Evolutionary conservation across 2,329 filamentous ascomycete genomes (phyloP).

Genomic region (Fusarium chlamydosporum): DNA sequence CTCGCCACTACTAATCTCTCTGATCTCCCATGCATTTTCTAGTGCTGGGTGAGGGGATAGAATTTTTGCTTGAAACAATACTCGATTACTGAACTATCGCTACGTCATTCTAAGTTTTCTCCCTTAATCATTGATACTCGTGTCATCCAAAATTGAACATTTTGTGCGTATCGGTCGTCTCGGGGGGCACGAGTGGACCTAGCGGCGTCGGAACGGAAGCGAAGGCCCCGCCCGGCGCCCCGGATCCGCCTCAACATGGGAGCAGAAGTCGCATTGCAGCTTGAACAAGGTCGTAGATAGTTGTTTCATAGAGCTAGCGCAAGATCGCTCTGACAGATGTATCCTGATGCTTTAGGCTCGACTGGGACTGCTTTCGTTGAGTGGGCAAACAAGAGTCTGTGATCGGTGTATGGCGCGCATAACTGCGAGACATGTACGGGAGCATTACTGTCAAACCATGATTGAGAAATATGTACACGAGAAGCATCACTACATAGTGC

Average conservation of each 20-base stretch:
- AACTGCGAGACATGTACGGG: neutral
- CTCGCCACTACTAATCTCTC: neutral
- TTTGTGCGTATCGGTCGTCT: conserved; percentile 9
- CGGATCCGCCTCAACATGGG: neutral
- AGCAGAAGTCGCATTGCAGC: too few relatives aligned
- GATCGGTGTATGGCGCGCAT: neutral
- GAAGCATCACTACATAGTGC: too few relatives aligned
- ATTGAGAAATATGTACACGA: too few relatives aligned
- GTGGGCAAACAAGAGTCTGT: neutral
- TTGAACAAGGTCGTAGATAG: too few relatives aligned
- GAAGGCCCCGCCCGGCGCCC: neutral
- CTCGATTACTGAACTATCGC: too few relatives aligned
- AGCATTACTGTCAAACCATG: too few relatives aligned
- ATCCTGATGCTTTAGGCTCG: accelerated
- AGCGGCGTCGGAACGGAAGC: neutral
- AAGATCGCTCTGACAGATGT: neutral
- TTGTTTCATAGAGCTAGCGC: neutral
- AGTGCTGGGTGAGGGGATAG: neutral
- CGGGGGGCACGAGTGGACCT: conserved; percentile 9
- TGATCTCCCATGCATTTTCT: neutral
- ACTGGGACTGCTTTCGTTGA: neutral
- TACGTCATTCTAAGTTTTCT: neutral
- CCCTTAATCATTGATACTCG: neutral
- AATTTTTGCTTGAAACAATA: too few relatives aligned
- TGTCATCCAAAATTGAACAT: neutral